Evolutionary conservation across 768 basidiomycete species (phyloP), one percentile per base, ranked within the genome.

Genomic region (Mycena vulgaris): DNA sequence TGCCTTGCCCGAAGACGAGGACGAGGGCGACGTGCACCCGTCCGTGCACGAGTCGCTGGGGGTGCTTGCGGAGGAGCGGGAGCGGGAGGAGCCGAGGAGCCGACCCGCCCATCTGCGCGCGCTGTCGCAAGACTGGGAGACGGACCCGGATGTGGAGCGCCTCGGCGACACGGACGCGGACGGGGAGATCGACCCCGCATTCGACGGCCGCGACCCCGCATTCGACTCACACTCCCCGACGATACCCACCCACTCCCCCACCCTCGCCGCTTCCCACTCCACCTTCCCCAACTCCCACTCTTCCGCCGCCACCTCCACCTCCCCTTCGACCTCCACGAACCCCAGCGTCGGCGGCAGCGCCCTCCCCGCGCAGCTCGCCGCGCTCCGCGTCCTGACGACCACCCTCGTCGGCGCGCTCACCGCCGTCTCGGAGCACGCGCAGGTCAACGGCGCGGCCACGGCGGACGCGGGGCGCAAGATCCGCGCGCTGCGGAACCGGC

Each of bases 391-490:
- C 27, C 87, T 90, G 77, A 96, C 95, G 0, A 79, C 90, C 11
- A 92, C 93, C 11, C 88, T 96, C 59, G 90, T 93, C 52, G 82
- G 90, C 27, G 92, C 94, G 14, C 87, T 97, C 51, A 87, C 90
- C 3, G 88, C 90, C 37, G 89, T 96, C 72, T 94, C 93, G 28
- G 95, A 97, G 75, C 93, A 95, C 68, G 93, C 94, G 17, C 95
- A 97, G 78, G 94, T 95, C 57, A 95, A 95, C 75, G 90, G 92
- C 13, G 95, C 93, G 1, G 92, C 92, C 5, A 92, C 93, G 13
- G 90, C 94, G 1, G 95, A 97, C 66, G 92, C 95, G 0, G 94
- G 94, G 52, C 88, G 95, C 42, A 95, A 94, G 80, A 90, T 97
- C 47, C 92, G 95, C 56, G 93, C 93, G 17, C 81, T 95, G 70